Evolutionary conservation across 352 stramenopile species (phyloP).

Genomic region (Phytophthora sp.): DNA sequence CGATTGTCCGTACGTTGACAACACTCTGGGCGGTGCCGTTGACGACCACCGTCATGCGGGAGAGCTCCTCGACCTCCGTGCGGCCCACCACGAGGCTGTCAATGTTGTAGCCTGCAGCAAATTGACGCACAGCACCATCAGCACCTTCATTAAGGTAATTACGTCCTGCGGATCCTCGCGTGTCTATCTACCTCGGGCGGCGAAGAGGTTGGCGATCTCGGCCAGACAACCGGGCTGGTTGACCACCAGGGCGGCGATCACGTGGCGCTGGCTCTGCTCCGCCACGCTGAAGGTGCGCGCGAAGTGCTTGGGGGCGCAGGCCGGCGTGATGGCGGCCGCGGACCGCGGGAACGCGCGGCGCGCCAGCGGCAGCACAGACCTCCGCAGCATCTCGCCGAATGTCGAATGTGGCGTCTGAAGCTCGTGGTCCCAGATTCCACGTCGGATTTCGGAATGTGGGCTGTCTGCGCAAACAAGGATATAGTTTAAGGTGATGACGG

Average conservation of each 20-base stretch:
- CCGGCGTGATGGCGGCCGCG: constrained; percentile 6
- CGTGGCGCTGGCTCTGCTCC: constrained; percentile 67
- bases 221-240: constrained; percentile 87
- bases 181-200: constrained; percentile 56
- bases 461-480: constrained; percentile 26
- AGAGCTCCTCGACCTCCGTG: constrained; percentile 87
- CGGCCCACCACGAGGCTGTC: constrained; percentile 87
- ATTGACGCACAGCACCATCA: constrained; percentile 8
- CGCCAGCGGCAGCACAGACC: constrained; percentile 33
- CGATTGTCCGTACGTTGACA: constrained; percentile 55
- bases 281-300: constrained; percentile 46
- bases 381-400: constrained; percentile 42
- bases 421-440: constrained; percentile 3
- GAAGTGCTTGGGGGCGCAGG: constrained; percentile 14
- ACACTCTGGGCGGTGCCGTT: constrained; percentile 83
- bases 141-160: neutral
- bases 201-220: constrained; percentile 88
- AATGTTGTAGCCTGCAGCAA: constrained; percentile 82
- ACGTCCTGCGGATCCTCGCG: neutral
- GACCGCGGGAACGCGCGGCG: constrained; percentile 31
- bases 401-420: constrained; percentile 29
- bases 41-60: constrained; percentile 86
- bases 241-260: constrained; percentile 85
- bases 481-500: neutral
- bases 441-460: neutral